Base-by-base conservation (phyloP, 2,329 filamentous ascomycete genomes). In the Venturiaceae sp. region DNA sequence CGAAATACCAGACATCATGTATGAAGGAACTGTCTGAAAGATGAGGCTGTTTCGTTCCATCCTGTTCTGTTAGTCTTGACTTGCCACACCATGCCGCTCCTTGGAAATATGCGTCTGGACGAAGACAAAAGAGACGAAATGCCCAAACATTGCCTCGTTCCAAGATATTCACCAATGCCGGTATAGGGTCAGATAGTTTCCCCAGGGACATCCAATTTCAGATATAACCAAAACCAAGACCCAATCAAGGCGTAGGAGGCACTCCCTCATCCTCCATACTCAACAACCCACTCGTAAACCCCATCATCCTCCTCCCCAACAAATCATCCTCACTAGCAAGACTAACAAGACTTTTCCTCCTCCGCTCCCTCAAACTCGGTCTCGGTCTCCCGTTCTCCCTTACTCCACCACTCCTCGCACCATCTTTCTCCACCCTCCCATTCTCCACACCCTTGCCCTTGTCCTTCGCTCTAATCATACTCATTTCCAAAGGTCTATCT, bases 401-500 rank as follows among this genome's bases (percentile, higher is more conserved):
- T 61, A n/a, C n/a, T n/a, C n/a, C n/a, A n/a, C 60, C 47, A 39
- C 46, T 54, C 53, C 56, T 30, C 14, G 26, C 9, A 59, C 56
- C 39, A 62, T 58, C 26, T 60, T 32, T 57, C 56, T 36, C 59
- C 60, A 14, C 56, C 62, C 23, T 41, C 13, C 41, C 33, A 2
- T 55, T 36, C 23, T 30, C 26, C 11, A 21, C 37, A 11, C 37
- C 28, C 28, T 34, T 50, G 37, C 30, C 52, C 9, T 64, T 63
- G 11, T 63, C 60, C 26, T 65, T 64, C 32, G 63, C 66, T 13
- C 62, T 60, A 41, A 71, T 58, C 5, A 73, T 66, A 9, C 81
- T 84, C 77, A 96, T 96, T 72, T 96, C 92, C 9, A 96, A 71
- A 3, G 90, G 88, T 21, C 78, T 74, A 56, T 95, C 91, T 62